Base-by-base conservation (phyloP, 345 rosid genomes). In the Microcos paniculata region DNA sequence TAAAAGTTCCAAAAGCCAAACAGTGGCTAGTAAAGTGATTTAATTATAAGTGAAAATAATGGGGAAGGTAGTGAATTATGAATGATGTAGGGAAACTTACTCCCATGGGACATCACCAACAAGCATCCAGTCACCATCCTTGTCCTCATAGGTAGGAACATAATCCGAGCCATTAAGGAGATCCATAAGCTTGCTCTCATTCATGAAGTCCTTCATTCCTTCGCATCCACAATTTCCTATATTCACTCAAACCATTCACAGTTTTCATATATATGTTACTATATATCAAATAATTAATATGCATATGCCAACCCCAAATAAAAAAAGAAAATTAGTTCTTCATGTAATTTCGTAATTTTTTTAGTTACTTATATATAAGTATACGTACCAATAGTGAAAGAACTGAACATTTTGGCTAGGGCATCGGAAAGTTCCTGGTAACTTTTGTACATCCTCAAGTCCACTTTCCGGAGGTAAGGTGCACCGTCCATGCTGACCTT, bases 61-160 rank as follows among this genome's bases (percentile, higher is more conserved):
- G 0, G 8, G 0, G 3, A 26, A 33, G 40, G 4, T 14, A 12
- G 21, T 49, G 7, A 3, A 6, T 35, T 2, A 5, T 8, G 16
- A 72, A 15, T 8, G 31, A 52, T 3, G 46, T 45, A 75, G 55
- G 43, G 70, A 65, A 38, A 79, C 88, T 62, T 84, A 94, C 98
- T 88, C 84, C 98, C 98, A 94, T n/a, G 98, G 98, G 57, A 94
- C 98, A 80, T 93, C 98, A 14, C 98, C 98, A 57, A 93, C 92
- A 53, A 93, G 94, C 98, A 93, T 93, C 98, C 97, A 94, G 59
- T 94, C 98, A 71, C 97, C 94, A 62, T 94, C 98, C 86, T 90
- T 94, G 85, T 94, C 98, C 83, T 94, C 96, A 70, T 94, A 94
- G 64, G 96, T 90, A 62, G 97, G 92, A 83, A 90, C 94, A 84